Base-by-base conservation (phyloP, 2,329 filamentous ascomycete genomes). In the Pseudogymnoascus sp. region DNA sequence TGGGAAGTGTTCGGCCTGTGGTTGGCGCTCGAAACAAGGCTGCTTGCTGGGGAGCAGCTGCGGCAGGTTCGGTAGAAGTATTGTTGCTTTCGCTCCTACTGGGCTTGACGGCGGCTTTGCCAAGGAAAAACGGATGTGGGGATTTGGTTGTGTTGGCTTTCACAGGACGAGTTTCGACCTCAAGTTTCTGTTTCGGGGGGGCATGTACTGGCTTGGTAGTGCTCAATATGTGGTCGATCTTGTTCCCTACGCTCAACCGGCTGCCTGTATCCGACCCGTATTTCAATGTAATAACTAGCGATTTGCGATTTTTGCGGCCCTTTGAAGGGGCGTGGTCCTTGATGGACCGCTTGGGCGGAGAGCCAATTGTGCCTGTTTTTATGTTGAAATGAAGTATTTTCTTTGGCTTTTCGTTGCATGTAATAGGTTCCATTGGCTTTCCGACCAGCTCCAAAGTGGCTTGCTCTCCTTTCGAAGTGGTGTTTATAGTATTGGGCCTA, bases 81-180 rank as follows among this genome's bases (percentile, higher is more conserved):
- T 68, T 16, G 4, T 40, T 46, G 60, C 40, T 42, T 37, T 12
- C 16, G 18, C 25, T 59, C 46, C 12, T 18, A 10, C 50, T 66
- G 67, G 70, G 66, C 36, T 69, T 65, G 5, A 71, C 72, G 7
- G 74, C 73, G 5, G 78, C 21, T 68, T 86, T 89, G 5, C 82
- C 84, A 14, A 81, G 71, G 70, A 92, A 92, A 71, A 92, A 90
- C 0, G 89, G 89, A 74, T 92, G 87, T 21, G 50, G 28, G 10
- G 50, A 56, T 56, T 56, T 56, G 50, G 28, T 12, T 18, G 4
- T 34, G n/a, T 56, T 56, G n/a, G 50, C 28, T 14, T 56, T 56
- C 16, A 16, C 28, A n/a, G 50, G 28, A 18, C 50, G 16, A 11
- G 50, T n/a, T 56, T 34, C 50, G 12, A 34, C 50, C 63, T 66